Evolutionary conservation across 768 basidiomycete species (phyloP).

Genomic region (Sporobolomyces roseus): DNA sequence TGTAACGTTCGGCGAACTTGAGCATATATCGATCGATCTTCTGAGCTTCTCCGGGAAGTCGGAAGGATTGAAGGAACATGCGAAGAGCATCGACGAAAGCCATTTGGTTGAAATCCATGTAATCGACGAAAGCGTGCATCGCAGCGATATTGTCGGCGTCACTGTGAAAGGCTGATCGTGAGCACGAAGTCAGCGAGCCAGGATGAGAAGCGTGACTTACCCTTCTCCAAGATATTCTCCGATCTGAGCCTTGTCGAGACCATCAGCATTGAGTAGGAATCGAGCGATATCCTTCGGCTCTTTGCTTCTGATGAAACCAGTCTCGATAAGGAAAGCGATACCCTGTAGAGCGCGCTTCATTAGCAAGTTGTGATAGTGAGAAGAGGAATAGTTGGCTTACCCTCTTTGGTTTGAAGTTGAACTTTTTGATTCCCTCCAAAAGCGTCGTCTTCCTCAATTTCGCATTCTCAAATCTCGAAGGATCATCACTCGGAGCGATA

Average conservation of each 20-base stretch:
- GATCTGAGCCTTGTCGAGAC: slow-evolving; percentile 89
- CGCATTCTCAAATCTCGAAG: slow-evolving; percentile 84
- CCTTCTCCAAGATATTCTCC: slow-evolving; percentile 98
- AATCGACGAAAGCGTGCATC: slow-evolving; percentile 97
- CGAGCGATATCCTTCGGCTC: slow-evolving; percentile 72
- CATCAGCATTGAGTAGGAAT: slow-evolving; percentile 84
- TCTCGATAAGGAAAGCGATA: slow-evolving; percentile 77
- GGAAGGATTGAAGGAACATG: slow-evolving; percentile 87
- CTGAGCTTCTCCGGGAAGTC: slow-evolving; percentile 92
- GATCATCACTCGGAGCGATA: slow-evolving; percentile 66
- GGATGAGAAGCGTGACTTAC: slow-evolving; percentile 53
- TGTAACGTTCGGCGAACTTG: slow-evolving; percentile 96
- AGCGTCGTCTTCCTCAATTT: slow-evolving; percentile 94
- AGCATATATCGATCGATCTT: slow-evolving; percentile 99
- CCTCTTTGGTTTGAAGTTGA: slow-evolving; percentile 97
- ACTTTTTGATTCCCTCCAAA: slow-evolving; percentile 91
- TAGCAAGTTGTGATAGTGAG: neutral
- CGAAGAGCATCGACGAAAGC: slow-evolving; percentile 86
- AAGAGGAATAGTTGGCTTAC: slow-evolving; percentile 53
- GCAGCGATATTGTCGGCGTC: slow-evolving; percentile 82
- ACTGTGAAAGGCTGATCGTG: slow-evolving; percentile 53
- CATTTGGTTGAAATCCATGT: slow-evolving; percentile 75
- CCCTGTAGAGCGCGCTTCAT: slow-evolving; percentile 56
- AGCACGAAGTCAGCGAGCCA: no score
- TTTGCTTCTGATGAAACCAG: slow-evolving; percentile 73